phyloP scores from a whole-genome alignment of 139 green algal species.

The Chlorella sorokiniana region DNA sequence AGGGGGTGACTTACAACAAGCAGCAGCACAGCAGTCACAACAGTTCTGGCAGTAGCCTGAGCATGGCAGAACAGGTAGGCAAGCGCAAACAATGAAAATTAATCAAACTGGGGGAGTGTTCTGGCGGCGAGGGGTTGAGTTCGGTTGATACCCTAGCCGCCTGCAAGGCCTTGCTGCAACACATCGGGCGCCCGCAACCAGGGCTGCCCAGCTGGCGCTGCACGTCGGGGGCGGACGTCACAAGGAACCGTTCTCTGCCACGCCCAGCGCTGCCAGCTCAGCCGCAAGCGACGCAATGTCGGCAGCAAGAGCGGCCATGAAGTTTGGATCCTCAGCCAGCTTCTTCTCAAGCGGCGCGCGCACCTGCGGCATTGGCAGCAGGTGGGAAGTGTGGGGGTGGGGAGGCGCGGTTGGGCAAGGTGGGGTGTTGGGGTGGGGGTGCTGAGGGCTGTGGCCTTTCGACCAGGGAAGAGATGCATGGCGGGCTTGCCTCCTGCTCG shows the following conservation, averaged over 20 bases:
- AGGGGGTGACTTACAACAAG: too few species aligned
- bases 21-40: too few species aligned
- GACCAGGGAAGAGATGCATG: not conserved
- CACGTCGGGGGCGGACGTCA: not conserved
- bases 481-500: too few species aligned
- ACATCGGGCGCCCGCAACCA: not conserved
- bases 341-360: constrained; percentile 42
- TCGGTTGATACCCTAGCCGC: too few species aligned
- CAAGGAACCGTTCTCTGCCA: constrained; percentile 3
- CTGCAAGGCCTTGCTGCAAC: too few species aligned
- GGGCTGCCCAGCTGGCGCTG: not conserved
- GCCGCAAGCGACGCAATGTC: constrained; percentile 20
- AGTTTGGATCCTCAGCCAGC: constrained; percentile 25
- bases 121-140: too few species aligned
- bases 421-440: not conserved
- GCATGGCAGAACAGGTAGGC: too few species aligned
- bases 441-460: not conserved
- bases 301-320: constrained; percentile 18
- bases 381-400: not conserved
- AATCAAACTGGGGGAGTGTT: too few species aligned
- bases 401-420: not conserved
- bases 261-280: constrained; percentile 21
- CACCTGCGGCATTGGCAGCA: not conserved
- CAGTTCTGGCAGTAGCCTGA: too few species aligned
- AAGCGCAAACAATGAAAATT: too few species aligned